These are phyloP conservation scores for Biscogniauxia sp. DNA, from an alignment of 2,329 filamentous ascomycete genomes.

Conservation along the genomic window DNA sequence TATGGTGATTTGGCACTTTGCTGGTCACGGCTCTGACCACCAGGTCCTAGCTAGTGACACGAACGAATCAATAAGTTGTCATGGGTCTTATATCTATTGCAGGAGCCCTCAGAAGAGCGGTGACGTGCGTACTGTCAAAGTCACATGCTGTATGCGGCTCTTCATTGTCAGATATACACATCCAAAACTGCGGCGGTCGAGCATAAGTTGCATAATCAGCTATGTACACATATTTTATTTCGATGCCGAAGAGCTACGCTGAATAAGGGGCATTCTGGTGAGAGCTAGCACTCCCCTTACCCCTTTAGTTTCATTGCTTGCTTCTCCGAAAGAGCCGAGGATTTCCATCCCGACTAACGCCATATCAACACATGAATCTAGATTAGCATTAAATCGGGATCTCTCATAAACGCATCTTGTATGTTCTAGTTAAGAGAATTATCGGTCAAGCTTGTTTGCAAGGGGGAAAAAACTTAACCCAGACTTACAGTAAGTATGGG, in stretches of 20 bases:
- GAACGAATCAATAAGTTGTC: slow-evolving; percentile 6
- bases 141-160: slow-evolving; percentile 20
- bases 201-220: background rate
- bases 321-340: background rate
- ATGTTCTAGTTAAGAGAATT: background rate
- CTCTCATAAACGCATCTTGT: background rate
- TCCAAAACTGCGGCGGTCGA: background rate
- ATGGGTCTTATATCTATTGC: slow-evolving; percentile 1
- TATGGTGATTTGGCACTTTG: background rate
- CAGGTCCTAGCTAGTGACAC: slow-evolving; percentile 3
- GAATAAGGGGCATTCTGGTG: background rate
- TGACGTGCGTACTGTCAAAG: slow-evolving; percentile 19
- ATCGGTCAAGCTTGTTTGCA: background rate
- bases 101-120: slow-evolving; percentile 15
- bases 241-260: background rate
- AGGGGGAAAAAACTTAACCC: background rate
- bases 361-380: background rate
- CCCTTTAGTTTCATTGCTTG: background rate
- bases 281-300: background rate
- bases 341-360: background rate
- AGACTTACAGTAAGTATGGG: background rate
- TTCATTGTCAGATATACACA: background rate
- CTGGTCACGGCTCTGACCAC: background rate
- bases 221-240: background rate
- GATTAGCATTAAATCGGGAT: background rate